Conservation (phyloP, 2,329 filamentous ascomycete species). For the Colletotrichum horii region DNA sequence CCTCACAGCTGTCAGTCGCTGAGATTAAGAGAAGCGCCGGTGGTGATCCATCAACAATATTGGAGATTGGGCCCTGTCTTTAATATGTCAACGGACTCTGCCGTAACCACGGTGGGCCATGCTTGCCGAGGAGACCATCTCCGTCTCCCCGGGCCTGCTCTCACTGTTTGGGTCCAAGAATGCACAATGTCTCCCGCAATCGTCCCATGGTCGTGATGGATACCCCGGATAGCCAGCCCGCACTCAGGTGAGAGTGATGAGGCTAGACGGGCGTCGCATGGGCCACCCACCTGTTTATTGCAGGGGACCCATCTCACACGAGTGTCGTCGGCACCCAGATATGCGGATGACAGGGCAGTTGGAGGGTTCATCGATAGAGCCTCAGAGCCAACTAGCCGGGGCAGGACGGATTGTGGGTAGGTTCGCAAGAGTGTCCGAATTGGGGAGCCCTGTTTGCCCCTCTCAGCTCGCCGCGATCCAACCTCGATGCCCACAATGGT, state of each 20-base stretch:
- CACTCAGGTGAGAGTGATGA: background rate
- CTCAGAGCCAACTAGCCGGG: background rate
- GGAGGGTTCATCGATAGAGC: constrained; percentile 2
- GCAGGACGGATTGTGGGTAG: constrained; percentile 3
- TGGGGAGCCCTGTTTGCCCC: background rate
- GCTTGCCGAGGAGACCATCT: background rate
- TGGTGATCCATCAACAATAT: background rate
- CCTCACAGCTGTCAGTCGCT: background rate
- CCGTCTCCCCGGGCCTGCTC: background rate
- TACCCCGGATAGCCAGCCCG: background rate
- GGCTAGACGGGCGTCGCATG: background rate
- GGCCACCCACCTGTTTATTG: background rate
- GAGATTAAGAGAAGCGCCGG: background rate
- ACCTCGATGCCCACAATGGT: background rate
- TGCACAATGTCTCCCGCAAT: background rate
- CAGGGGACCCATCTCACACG: constrained; percentile 3
- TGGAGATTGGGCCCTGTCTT: background rate
- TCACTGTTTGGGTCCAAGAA: background rate
- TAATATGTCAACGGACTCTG: constrained; percentile 19
- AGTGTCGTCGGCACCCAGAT: background rate
- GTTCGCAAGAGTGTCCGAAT: constrained; percentile 18
- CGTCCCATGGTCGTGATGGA: constrained; percentile 13
- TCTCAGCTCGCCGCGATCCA: background rate
- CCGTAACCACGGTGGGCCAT: background rate
- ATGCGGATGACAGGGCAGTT: constrained; percentile 7